These are phyloP conservation scores for Spathaspora arborariae DNA, from an alignment of 805 yeast species.

Conservation along the genomic window DNA sequence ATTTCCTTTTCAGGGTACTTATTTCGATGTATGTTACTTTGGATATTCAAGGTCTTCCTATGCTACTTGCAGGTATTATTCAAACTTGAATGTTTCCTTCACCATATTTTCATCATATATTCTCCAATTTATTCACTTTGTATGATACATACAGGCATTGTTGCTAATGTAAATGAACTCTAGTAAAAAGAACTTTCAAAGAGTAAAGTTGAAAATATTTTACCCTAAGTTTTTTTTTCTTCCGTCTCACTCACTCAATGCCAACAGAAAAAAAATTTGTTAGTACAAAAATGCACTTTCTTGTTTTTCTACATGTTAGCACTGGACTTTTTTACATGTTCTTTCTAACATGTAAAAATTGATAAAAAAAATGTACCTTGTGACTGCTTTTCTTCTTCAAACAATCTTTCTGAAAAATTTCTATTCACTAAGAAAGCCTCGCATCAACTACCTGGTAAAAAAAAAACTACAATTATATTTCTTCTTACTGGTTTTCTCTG, in stretches of 20 bases:
- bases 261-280: neutral
- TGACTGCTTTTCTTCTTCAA: slow-evolving; percentile 2
- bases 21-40: neutral
- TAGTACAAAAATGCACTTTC: neutral
- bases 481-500: neutral
- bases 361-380: neutral
- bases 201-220: slow-evolving; percentile 1
- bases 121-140: neutral
- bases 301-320: neutral
- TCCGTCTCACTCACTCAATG: neutral
- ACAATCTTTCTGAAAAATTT: slow-evolving; percentile 7
- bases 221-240: neutral
- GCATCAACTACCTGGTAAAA: slow-evolving; percentile 4
- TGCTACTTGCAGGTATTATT: neutral
- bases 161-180: slow-evolving; percentile 11
- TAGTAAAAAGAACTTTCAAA: slow-evolving; percentile 3
- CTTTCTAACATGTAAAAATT: neutral
- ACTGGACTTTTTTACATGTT: neutral
- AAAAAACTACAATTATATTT: slow-evolving; percentile 2
- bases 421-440: too few species aligned
- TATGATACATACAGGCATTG: slow-evolving; percentile 43
- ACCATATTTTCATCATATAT: neutral
- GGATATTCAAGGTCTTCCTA: neutral
- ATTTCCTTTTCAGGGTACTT: neutral
- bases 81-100: neutral